Percentiles rank a stretch among this genome's conserved stretches.
These are phyloP conservation scores for Saccharomyces hybrid DNA, from an alignment of 1,139 yeast species.

Conservation along the genomic window DNA sequence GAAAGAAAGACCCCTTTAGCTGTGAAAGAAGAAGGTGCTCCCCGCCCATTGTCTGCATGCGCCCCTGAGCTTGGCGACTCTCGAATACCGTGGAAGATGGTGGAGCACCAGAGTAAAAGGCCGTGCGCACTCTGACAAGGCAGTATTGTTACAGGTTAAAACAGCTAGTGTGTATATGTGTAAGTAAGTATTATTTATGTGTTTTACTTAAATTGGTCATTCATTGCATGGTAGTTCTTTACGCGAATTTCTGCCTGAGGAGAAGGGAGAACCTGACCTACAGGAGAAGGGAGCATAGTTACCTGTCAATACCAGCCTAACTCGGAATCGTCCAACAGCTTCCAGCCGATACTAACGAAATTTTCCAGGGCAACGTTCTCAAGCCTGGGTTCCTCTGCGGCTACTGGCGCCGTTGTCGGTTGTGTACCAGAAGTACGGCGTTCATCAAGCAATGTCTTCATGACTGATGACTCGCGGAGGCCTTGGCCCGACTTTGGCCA, in stretches of 20 bases:
- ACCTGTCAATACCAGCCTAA: conserved; percentile 25
- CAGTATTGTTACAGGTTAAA: conserved; percentile 1
- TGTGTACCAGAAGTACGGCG: conserved; percentile 1
- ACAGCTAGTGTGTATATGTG: background rate
- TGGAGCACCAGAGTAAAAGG: background rate
- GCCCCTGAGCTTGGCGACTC: background rate
- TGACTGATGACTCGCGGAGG: background rate
- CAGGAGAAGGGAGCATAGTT: background rate
- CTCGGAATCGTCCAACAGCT: conserved; percentile 26
- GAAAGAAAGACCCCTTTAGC: background rate
- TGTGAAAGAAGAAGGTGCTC: background rate
- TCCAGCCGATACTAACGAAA: conserved; percentile 25
- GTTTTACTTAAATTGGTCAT: background rate
- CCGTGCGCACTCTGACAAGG: background rate
- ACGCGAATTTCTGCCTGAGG: background rate
- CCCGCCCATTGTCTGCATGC: background rate
- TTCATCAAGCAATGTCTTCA: conserved; percentile 5
- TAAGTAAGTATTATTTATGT: background rate
- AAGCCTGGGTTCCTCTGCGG: background rate
- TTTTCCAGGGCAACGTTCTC: conserved; percentile 12
- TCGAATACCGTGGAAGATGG: background rate
- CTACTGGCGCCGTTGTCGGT: background rate
- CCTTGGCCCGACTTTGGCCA: background rate
- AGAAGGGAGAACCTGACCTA: background rate
- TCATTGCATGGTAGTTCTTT: background rate